Evolutionary conservation across 1,139 yeast genomes (phyloP), one percentile per base, ranked within the genome.

Genomic region (Nadsonia starkeyi-henricii): DNA sequence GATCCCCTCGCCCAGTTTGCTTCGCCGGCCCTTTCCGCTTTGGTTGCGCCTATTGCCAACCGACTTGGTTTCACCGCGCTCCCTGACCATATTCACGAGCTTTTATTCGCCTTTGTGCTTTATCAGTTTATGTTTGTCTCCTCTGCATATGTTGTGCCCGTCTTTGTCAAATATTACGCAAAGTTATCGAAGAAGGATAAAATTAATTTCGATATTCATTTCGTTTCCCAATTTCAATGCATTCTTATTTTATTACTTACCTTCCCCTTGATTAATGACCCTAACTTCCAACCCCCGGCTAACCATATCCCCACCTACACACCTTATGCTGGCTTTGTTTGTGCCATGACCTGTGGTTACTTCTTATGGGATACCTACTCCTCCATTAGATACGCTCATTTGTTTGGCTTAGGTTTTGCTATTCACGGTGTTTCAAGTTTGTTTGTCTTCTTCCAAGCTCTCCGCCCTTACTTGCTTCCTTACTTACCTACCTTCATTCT

Each of bases 351-450:
- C 5, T 61, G 75, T 28, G 96, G 96, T 1, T 91, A 91, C 68
- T 91, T 91, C 62, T 57, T 85, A n/a, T 91, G 98, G 97, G 98
- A 91, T 63, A 64, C 82, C 23, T 64, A 71, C 51, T 79, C 85
- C 52, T 86, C 95, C 47, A 45, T 74, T 8, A 63, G 67, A 47
- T 77, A 83, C 66, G 74, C 78, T 50, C 64, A 73, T 8, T 65
- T 79, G 54, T 89, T 86, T 65, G 97, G 97, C 1, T 50, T 76
- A 20, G 94, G 95, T 17, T 91, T 89, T 61, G 73, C 85, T 53
- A 64, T 88, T 53, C 98, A 91, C 62, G 98, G 95, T 1, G 57
- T 84, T 43, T 84, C 91, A 13, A 91, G 96, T 0, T 70, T 86
- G 48, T 71, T 74, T 52, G 96, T 86, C 44, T 88, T 85, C 62